Evolutionary conservation across 371 early-diverging fungal species (phyloP).

Genomic region (Mortierella sp.): DNA sequence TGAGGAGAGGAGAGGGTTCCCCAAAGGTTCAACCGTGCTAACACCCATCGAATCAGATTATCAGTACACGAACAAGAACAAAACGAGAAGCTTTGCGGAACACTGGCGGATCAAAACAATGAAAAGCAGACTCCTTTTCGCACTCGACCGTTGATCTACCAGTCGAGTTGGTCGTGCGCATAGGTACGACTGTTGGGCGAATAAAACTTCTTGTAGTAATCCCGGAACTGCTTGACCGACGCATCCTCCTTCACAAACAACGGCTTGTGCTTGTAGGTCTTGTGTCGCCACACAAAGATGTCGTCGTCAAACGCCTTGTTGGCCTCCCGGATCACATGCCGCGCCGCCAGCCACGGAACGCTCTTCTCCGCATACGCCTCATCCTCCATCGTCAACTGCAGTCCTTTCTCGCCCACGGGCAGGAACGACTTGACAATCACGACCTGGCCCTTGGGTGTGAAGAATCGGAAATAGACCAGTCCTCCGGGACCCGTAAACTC

Average conservation of each 20-base stretch:
- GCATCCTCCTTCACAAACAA: constrained; percentile 53
- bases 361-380: constrained; percentile 53
- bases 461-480: constrained; percentile 56
- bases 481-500: constrained; percentile 56
- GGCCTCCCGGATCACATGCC: constrained; percentile 48
- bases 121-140: background rate
- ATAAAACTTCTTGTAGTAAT: constrained; percentile 54
- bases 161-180: constrained; percentile 48
- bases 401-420: constrained; percentile 52
- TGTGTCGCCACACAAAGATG: constrained; percentile 57
- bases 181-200: constrained; percentile 57
- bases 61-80: too few species aligned
- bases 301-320: constrained; percentile 57
- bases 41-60: too few species aligned
- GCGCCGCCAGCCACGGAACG: constrained; percentile 41
- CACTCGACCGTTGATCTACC: constrained; percentile 3
- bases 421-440: constrained; percentile 49
- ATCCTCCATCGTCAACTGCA: constrained; percentile 55
- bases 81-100: background rate
- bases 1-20: background rate
- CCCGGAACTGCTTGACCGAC: constrained; percentile 54
- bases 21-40: background rate
- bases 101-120: background rate
- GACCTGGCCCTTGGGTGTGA: constrained; percentile 48
- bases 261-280: constrained; percentile 45